A percentile compares a stretch with the other conserved stretches of the same genome.
phyloP scores from a whole-genome alignment of 768 basidiomycete genomes.

The Kwoniella sp. region DNA sequence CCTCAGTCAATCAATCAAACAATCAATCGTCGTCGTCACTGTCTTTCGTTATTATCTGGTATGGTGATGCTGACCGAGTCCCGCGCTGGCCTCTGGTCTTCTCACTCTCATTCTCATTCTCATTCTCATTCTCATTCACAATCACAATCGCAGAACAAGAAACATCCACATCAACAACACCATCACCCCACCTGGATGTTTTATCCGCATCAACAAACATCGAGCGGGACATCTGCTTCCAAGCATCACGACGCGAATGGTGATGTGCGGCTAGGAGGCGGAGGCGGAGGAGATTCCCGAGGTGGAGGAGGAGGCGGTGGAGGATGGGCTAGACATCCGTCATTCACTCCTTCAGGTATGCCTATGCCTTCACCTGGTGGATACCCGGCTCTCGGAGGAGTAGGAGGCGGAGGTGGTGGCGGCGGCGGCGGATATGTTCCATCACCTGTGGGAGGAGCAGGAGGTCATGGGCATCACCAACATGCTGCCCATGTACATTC shows the following conservation, averaged over 20 bases:
- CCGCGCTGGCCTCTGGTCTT: no score
- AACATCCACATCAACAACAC: no score
- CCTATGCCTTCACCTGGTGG: slow-evolving; percentile 27
- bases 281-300: slow-evolving; percentile 7
- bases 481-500: slow-evolving; percentile 23
- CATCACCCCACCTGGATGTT: slow-evolving; percentile 30
- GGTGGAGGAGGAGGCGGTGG: slow-evolving; percentile 27
- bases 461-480: slow-evolving; percentile 26
- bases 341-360: slow-evolving; percentile 31
- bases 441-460: slow-evolving; percentile 16
- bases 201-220: slow-evolving; percentile 36
- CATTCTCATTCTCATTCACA: no score
- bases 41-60: no score
- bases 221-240: slow-evolving; percentile 26
- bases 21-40: no score
- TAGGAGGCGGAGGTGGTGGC: slow-evolving; percentile 21
- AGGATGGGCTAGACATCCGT: slow-evolving; percentile 29
- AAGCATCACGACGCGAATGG: slow-evolving; percentile 38
- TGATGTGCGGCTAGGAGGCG: slow-evolving; percentile 10
- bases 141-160: no score
- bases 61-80: no score
- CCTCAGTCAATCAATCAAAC: no score
- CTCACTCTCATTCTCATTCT: no score
- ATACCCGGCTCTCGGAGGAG: slow-evolving; percentile 23
- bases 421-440: no score